Conservation (phyloP, 2,329 filamentous ascomycete species). For the Karstenula rhodostoma region DNA sequence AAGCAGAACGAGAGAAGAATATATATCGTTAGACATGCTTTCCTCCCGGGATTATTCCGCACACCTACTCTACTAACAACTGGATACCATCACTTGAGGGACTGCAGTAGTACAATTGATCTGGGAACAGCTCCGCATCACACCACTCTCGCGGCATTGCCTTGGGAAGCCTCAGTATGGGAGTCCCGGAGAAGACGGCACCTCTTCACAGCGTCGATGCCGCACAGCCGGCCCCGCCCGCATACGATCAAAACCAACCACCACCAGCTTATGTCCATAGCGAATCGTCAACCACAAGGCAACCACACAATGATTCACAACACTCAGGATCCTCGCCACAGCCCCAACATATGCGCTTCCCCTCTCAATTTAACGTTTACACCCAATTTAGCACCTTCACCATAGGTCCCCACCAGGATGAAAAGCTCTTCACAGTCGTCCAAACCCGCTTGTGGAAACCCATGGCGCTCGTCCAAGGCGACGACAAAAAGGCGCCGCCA, state of each 20-base stretch:
- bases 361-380: neutral
- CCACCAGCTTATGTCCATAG: neutral
- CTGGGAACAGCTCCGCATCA: neutral
- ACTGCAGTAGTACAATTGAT: too few relatives aligned
- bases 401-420: neutral
- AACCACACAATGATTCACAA: neutral
- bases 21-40: neutral
- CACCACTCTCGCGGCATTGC: neutral
- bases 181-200: neutral
- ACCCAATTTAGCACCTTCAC: neutral
- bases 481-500: neutral
- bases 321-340: neutral
- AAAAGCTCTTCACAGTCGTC: neutral
- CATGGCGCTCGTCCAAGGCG: neutral
- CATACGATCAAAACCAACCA: neutral
- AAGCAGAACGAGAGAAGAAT: neutral
- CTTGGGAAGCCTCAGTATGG: neutral
- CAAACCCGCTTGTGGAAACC: neutral
- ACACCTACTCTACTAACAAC: neutral
- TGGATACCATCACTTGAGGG: too few relatives aligned
- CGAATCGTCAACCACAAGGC: neutral
- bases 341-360: neutral
- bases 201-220: neutral
- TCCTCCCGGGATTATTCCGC: neutral
- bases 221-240: neutral